Conservation (phyloP, 192 early-diverging fungal species). For the Coemansia sp. region DNA sequence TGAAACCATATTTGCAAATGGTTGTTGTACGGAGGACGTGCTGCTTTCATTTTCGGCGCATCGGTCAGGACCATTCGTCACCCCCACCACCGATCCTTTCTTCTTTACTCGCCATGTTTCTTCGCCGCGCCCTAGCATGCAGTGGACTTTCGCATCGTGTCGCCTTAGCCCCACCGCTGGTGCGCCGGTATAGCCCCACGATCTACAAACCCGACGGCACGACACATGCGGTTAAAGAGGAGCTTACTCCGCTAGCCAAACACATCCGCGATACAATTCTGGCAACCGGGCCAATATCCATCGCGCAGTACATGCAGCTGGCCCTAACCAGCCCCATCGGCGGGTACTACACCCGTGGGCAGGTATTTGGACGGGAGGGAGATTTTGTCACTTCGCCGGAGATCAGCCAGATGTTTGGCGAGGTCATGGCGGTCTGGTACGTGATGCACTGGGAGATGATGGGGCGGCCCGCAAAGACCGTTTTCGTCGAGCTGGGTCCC, state of each 20-base stretch:
- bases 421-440: conserved; percentile 90
- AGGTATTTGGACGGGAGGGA: conserved; percentile 86
- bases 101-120: neutral
- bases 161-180: neutral
- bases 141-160: neutral
- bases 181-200: conserved; percentile 4
- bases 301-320: conserved; percentile 87
- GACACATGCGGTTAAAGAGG: conserved; percentile 42
- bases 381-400: conserved; percentile 98
- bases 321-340: conserved; percentile 83
- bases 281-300: conserved; percentile 69
- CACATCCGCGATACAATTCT: conserved; percentile 58
- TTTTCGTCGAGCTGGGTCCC: conserved; percentile 83
- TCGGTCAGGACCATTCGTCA: neutral
- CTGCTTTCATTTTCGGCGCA: neutral
- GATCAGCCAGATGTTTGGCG: conserved; percentile 98
- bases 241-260: conserved; percentile 56
- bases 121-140: neutral
- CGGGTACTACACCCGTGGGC: conserved; percentile 92
- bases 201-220: conserved; percentile 18
- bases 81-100: too few relatives aligned
- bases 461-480: conserved; percentile 60
- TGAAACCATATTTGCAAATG: neutral
- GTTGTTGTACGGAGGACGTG: neutral
- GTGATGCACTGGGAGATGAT: conserved; percentile 73